Base-by-base conservation (phyloP, 2,329 filamentous ascomycete species). In the Beauveria varroae region DNA sequence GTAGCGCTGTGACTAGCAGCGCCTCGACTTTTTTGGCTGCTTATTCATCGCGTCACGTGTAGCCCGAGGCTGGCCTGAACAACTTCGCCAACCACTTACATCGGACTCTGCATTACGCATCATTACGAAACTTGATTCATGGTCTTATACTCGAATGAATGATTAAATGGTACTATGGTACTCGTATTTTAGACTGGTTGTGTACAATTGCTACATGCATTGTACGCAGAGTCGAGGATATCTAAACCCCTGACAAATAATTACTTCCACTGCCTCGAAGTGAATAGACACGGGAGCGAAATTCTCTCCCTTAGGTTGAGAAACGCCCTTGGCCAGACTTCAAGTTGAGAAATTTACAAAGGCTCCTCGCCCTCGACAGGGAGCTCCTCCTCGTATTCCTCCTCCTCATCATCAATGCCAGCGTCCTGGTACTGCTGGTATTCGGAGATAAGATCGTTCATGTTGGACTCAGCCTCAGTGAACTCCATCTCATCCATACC, bases 401-500 rank as follows among this genome's bases (percentile, higher is more conserved):
- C 79, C 81, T 98, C 93, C 71, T 91, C 93, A 81, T 99, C 95
- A 65, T 95, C 96, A 79, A 97, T 86, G 73, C 91, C 90, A 76
- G 95, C 95, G 79, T 99, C 95, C 87, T 99, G 95, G 88, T 99
- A 99, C 81, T 99, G 95, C 87, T 98, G 95, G 85, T 99, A 99
- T 81, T 99, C 95, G 65, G 92, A 96, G 73, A 99, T 93, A 75
- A 99, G 84, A 79, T 99, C 95, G 85, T 99, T 98, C 95, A 99
- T 98, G 86, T 99, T 99, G 81, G 91, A 96, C 88, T 99, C 95
- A 71, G 95, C 95, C 86, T 99, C 95, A 76, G 95, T 99, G 85
- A 99, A 99, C 84, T 99, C 95, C 95, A 99, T 98, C 89, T 99
- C 95, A 81, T 99, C 95, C 95, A 99, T 99, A 83, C 95, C 95